Conservation (phyloP, 2,329 filamentous ascomycete genomes). For the Diaporthe humulicola region DNA sequence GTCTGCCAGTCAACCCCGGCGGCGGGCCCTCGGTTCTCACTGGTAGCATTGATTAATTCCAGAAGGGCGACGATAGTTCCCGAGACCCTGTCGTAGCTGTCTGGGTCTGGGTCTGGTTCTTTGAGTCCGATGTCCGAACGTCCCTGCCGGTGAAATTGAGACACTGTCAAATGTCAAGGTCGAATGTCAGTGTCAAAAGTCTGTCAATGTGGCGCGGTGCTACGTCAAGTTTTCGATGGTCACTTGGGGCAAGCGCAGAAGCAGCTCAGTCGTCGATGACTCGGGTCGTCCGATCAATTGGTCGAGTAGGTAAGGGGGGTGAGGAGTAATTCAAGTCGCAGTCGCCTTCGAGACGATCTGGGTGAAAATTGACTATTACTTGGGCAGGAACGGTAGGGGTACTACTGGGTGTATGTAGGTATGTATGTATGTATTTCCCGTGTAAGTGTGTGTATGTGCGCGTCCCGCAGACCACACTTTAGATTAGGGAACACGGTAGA, state of each 20-base stretch:
- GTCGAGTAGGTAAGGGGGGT: neutral
- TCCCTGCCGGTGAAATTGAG: slow-evolving; percentile 26
- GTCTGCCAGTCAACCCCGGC: slow-evolving; percentile 25
- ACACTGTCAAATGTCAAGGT: slow-evolving; percentile 18
- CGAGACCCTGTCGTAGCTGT: slow-evolving; percentile 26
- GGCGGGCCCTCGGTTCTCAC: slow-evolving; percentile 1
- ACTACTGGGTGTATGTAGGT: slow-evolving; percentile 14
- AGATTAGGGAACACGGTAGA: slow-evolving; percentile 13
- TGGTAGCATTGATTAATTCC: slow-evolving; percentile 27
- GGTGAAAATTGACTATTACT: neutral
- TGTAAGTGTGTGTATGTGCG: neutral
- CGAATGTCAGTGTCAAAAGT: neutral
- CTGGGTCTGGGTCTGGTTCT: neutral
- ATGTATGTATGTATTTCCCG: neutral
- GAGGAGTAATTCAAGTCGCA: neutral
- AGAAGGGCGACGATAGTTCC: slow-evolving; percentile 23
- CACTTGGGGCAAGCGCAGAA: neutral
- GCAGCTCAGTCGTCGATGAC: slow-evolving; percentile 13
- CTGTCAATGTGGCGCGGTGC: slow-evolving; percentile 19
- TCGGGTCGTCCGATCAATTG: slow-evolving; percentile 30
- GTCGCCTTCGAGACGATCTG: slow-evolving; percentile 23
- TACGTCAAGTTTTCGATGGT: slow-evolving; percentile 1
- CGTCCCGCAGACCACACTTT: slow-evolving; percentile 22
- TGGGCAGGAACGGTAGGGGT: slow-evolving; percentile 23
- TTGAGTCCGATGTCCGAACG: slow-evolving; percentile 12